phyloP scores from a whole-genome alignment of 176 grass and related monocot species.

The Panicum miliaceum region DNA sequence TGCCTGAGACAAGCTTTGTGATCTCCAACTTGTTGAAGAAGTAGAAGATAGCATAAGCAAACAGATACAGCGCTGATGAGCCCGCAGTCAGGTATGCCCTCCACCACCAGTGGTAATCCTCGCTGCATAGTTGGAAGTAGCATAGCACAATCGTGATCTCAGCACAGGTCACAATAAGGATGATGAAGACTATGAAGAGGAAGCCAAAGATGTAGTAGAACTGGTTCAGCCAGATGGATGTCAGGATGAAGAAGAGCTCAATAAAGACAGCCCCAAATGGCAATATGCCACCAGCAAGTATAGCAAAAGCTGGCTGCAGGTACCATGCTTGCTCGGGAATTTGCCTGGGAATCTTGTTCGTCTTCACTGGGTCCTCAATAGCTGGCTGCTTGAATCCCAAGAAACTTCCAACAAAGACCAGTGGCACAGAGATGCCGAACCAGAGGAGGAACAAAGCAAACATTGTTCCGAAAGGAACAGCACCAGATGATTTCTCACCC shows the following conservation, averaged over 20 bases:
- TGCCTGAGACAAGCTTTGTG: slow-evolving; percentile 73
- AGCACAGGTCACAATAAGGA: slow-evolving; percentile 72
- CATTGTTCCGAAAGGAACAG: slow-evolving; percentile 86
- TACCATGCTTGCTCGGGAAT: slow-evolving; percentile 84
- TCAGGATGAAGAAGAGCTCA: slow-evolving; percentile 89
- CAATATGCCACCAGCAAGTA: slow-evolving; percentile 70
- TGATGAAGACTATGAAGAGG: slow-evolving; percentile 75
- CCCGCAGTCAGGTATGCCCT: slow-evolving; percentile 73
- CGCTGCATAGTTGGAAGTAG: slow-evolving; percentile 86
- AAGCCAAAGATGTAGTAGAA: slow-evolving; percentile 89
- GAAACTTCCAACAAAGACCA: slow-evolving; percentile 84
- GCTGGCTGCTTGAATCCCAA: slow-evolving; percentile 77
- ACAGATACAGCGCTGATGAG: slow-evolving; percentile 73
- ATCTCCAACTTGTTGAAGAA: slow-evolving; percentile 88
- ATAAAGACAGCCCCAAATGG: slow-evolving; percentile 83
- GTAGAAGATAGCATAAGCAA: slow-evolving; percentile 76
- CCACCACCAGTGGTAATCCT: slow-evolving; percentile 92
- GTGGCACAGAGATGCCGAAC: slow-evolving; percentile 81
- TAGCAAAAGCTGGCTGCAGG: slow-evolving; percentile 69
- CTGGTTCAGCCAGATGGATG: slow-evolving; percentile 80
- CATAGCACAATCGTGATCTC: slow-evolving; percentile 81
- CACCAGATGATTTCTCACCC: slow-evolving; percentile 85
- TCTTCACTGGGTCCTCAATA: slow-evolving; percentile 75
- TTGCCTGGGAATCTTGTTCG: slow-evolving; percentile 83
- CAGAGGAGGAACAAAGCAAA: slow-evolving; percentile 72